Evolutionary conservation across 2,329 filamentous ascomycete genomes (phyloP).

Genomic region (Colletotrichum orbiculare): DNA sequence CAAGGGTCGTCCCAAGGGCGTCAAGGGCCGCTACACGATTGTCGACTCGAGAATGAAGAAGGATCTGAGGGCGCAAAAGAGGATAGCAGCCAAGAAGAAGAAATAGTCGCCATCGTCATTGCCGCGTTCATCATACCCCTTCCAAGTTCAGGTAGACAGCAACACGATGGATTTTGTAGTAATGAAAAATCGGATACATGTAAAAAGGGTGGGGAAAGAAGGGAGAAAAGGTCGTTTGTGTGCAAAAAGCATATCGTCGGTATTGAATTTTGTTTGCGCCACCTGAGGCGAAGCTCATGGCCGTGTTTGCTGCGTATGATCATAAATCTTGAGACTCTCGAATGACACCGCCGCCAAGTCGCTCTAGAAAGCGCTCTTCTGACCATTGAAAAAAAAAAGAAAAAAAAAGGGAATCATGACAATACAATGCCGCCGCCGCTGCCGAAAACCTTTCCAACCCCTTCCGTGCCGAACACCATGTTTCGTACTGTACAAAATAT

Average conservation of each 20-base stretch:
- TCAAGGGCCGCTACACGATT: constrained; percentile 98
- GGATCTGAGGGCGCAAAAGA: constrained; percentile 89
- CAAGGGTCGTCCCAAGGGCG: constrained; percentile 86
- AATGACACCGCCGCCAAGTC: constrained; percentile 2
- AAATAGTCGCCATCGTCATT: constrained; percentile 50
- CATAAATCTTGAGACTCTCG: constrained; percentile 5
- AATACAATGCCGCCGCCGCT: constrained; percentile 11
- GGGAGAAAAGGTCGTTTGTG: constrained; percentile 4
- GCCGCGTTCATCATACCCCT: constrained; percentile 24
- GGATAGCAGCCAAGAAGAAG: constrained; percentile 74
- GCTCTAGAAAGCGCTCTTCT: constrained; percentile 17
- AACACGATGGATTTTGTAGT: constrained; percentile 16
- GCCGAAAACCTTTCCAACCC: not conserved
- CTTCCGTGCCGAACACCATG: constrained; percentile 7
- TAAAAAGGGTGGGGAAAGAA: not conserved
- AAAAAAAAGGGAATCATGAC: constrained; percentile 27
- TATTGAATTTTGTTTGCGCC: not conserved
- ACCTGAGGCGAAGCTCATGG: not conserved
- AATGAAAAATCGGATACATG: constrained; percentile 25
- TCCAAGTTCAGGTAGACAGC: constrained; percentile 11
- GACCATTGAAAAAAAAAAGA: not conserved
- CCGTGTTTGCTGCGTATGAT: constrained; percentile 14
- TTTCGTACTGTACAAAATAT: constrained; percentile 26
- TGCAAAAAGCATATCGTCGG: constrained; percentile 1
- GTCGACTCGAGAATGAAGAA: constrained; percentile 97